A percentile compares a stretch with the other conserved stretches of the same genome.
Conservation (phyloP, 164 flowering plant genomes). For the Piper longum region DNA sequence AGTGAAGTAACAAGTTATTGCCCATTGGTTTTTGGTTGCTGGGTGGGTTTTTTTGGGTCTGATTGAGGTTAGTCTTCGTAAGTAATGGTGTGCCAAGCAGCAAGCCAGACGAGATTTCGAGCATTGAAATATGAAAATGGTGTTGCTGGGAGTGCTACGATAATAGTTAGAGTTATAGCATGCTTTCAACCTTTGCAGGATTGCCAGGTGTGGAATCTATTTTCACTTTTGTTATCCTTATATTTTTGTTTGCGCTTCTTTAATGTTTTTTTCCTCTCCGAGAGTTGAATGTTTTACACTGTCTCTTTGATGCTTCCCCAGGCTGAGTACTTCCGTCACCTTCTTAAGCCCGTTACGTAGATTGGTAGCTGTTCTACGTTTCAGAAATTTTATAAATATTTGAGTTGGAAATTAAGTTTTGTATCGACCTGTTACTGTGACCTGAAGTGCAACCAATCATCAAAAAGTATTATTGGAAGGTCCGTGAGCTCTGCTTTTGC, state of each 20-base stretch:
- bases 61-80: slow-evolving; percentile 10
- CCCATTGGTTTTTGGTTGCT: background rate
- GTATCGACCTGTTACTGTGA: background rate
- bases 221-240: background rate
- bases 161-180: slow-evolving; percentile 85
- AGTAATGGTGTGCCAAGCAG: slow-evolving; percentile 99
- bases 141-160: slow-evolving; percentile 72
- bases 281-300: background rate
- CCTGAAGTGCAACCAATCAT: background rate
- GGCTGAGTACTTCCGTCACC: slow-evolving; percentile 92
- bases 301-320: slow-evolving; percentile 12
- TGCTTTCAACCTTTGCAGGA: slow-evolving; percentile 92
- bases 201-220: slow-evolving; percentile 54
- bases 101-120: slow-evolving; percentile 82
- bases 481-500: background rate
- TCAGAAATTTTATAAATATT: slow-evolving; percentile 6
- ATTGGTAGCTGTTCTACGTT: slow-evolving; percentile 6
- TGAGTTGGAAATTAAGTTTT: slow-evolving; percentile 1
- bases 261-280: background rate
- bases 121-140: slow-evolving; percentile 89
- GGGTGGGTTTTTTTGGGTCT: slow-evolving; percentile 4
- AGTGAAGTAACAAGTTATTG: background rate
- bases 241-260: slow-evolving; percentile 5
- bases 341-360: slow-evolving; percentile 98
- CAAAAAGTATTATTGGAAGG: slow-evolving; percentile 25